phyloP scores from a whole-genome alignment of 805 yeast species.

The Ogataea nonfermentans region DNA sequence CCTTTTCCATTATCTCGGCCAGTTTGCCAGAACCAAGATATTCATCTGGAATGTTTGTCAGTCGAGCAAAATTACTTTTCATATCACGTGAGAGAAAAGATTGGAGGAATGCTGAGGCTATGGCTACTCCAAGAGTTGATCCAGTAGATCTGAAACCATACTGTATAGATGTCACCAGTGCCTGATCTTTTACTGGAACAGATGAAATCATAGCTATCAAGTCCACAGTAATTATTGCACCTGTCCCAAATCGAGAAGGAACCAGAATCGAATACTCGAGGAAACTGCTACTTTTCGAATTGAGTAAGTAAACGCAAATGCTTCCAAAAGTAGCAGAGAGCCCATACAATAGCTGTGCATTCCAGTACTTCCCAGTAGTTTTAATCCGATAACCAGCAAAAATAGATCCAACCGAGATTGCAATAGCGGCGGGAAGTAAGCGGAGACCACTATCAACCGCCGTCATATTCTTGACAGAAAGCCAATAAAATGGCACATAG shows the following conservation, averaged over 20 bases:
- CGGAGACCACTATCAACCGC: conserved; percentile 39
- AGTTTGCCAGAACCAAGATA: conserved; percentile 14
- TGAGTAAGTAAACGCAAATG: conserved; percentile 30
- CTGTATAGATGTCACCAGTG: conserved; percentile 85
- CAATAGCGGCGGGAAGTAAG: conserved; percentile 57
- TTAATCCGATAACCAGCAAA: conserved; percentile 66
- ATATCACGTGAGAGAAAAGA: conserved; percentile 16
- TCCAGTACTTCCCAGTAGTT: conserved; percentile 62
- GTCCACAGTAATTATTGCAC: conserved; percentile 67
- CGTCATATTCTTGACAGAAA: conserved; percentile 26
- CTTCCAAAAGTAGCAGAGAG: conserved; percentile 48
- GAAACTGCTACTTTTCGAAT: conserved; percentile 21
- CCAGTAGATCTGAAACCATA: conserved; percentile 65
- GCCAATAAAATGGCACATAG: conserved; percentile 66
- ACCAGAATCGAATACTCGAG: conserved; percentile 45
- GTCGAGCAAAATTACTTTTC: conserved; percentile 12
- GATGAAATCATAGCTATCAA: conserved; percentile 74
- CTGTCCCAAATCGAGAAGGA: conserved; percentile 63
- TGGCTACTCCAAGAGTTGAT: conserved; percentile 51
- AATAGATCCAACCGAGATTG: conserved; percentile 66
- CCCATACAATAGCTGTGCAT: conserved; percentile 43
- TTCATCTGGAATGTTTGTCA: conserved; percentile 21
- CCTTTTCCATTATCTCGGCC: conserved; percentile 15
- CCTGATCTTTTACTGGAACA: conserved; percentile 67
- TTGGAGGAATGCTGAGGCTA: conserved; percentile 49